phyloP scores from a whole-genome alignment of 306 rosid species.

The Comarum palustre region DNA sequence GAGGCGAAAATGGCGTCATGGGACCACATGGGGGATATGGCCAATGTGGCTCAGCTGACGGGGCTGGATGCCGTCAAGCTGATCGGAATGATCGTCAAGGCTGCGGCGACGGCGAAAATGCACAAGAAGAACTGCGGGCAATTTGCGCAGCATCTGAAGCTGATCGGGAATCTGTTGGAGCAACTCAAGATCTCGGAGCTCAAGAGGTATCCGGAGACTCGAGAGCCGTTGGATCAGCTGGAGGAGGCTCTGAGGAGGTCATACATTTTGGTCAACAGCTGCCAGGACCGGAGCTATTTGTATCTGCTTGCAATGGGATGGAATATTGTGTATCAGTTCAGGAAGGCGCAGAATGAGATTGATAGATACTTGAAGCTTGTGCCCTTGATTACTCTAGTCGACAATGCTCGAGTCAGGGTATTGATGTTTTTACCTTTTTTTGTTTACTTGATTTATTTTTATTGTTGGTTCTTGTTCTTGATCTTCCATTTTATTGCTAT shows the following conservation, averaged over 20 bases:
- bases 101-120: constrained; percentile 90
- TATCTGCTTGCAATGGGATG: constrained; percentile 97
- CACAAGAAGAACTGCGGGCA: constrained; percentile 95
- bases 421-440: constrained; percentile 9
- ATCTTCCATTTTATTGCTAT: neutral
- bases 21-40: constrained; percentile 80
- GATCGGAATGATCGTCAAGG: constrained; percentile 76
- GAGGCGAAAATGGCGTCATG: constrained; percentile 61
- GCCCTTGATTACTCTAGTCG: constrained; percentile 91
- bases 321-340: constrained; percentile 93
- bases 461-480: constrained; percentile 13
- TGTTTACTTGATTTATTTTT: no score
- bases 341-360: constrained; percentile 95
- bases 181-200: constrained; percentile 97
- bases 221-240: constrained; percentile 94
- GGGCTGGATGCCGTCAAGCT: constrained; percentile 79
- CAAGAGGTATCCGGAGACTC: constrained; percentile 79
- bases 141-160: constrained; percentile 82
- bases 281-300: constrained; percentile 87
- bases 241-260: constrained; percentile 94
- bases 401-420: constrained; percentile 97
- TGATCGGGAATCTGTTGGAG: constrained; percentile 88
- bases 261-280: constrained; percentile 74
- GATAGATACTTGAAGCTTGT: constrained; percentile 83
- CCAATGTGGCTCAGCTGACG: constrained; percentile 79